Evolutionary conservation across 768 basidiomycete genomes (phyloP), one percentile per base, ranked within the genome.

Genomic region (Lactarius evosmus): DNA sequence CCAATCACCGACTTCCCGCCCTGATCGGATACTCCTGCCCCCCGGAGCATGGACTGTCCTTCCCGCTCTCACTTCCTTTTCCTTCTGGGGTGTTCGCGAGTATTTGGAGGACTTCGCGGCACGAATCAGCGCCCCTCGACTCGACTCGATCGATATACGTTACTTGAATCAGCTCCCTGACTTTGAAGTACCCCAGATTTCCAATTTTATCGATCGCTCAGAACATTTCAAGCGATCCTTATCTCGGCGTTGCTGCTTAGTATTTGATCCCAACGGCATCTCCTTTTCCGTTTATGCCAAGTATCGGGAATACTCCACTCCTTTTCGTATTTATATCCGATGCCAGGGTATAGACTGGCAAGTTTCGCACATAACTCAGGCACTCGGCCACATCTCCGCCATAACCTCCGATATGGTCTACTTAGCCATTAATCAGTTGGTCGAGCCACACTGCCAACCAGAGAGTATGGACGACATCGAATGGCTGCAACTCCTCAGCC

Each of bases 71-170:
- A 7, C 1, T 5, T 0, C 12, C 6, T 5, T 64, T 3, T 11
- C 2, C 2, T 55, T 64, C 33, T 22, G 17, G 1, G 58, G 58
- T 3, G 9, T 22, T n/a, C 30, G n/a, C 36, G 53, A 50, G 25
- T 58, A 64, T 40, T 27, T 60, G 2, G 58, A 64, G 29, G n/a
- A 7, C n/a, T 22, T 64, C 5, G 34, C 40, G 34, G 40, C 52
- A 1, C 50, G 36, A 38, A 36, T 60, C 2, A 29, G 38, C 29
- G 2, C 22, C 2, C 53, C 53, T 34, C 19, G 11, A 34, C 52
- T 54, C 16, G 19, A 54, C 4, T 11, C 19, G 4, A 4, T 32
- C 8, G 30, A 3, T 5, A 22, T 54, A 19, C 11, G 4, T 11
- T 54, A 32, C 25, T 54, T 4, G 30, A 14, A 34, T 11, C 52